phyloP scores from a whole-genome alignment of 2,329 filamentous ascomycete genomes.

The Moelleriella libera region DNA sequence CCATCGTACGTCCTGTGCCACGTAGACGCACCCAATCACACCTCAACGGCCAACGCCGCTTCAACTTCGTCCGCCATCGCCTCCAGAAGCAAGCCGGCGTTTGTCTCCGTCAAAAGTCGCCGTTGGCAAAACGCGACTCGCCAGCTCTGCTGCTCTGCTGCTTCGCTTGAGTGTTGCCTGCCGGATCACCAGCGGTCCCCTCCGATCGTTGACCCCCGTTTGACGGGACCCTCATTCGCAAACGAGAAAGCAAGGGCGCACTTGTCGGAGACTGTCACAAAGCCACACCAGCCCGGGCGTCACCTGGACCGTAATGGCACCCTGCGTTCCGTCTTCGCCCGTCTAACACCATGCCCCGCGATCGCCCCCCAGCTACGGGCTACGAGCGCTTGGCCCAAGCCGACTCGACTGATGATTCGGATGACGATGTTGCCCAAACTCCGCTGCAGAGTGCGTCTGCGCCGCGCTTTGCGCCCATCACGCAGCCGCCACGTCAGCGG shows the following conservation, averaged over 20 bases:
- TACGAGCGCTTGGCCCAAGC: conserved; percentile 78
- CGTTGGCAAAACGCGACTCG: neutral
- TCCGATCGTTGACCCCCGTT: neutral
- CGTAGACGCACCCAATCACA: neutral
- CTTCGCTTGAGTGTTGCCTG: too few relatives aligned
- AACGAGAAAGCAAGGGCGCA: too few relatives aligned
- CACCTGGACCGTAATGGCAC: conserved; percentile 1
- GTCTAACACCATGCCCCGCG: conserved; percentile 42
- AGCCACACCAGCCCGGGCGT: neutral
- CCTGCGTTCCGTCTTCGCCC: neutral
- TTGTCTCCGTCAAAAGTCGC: neutral
- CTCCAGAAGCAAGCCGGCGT: neutral
- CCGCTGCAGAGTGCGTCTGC: conserved; percentile 44
- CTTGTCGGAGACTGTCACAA: too few relatives aligned
- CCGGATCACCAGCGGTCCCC: neutral
- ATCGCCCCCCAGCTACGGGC: conserved; percentile 60
- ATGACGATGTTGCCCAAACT: conserved; percentile 43
- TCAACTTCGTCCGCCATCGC: neutral
- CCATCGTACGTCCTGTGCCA: neutral
- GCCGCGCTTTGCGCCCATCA: conserved; percentile 49
- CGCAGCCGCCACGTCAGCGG: conserved; percentile 46
- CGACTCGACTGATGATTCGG: conserved; percentile 61
- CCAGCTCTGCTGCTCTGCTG: too few relatives aligned
- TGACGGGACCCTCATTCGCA: neutral
- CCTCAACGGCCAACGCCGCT: neutral